Base-by-base conservation (phyloP, 148 eudicot species). In the Euryodendron excelsum region DNA sequence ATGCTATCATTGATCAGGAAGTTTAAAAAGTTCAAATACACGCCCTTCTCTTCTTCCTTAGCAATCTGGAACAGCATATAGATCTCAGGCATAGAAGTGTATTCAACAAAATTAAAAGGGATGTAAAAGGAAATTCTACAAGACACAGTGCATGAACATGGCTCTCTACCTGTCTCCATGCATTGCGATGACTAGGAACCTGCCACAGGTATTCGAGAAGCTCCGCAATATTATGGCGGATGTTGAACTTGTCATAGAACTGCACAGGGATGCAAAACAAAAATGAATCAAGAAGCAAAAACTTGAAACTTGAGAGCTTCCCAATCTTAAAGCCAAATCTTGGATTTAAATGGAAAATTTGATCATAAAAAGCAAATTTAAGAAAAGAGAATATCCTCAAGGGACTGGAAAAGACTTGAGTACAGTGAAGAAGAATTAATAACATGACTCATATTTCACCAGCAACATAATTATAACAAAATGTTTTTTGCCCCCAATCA, bases 221-320 rank as follows among this genome's bases (percentile, higher is more conserved):
- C 76, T 93, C 99, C 17, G 98, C 97, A 44, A 96, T 96, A 85
- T 96, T 93, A 81, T 96, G 99, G 34, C 99, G 93, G 82, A 93
- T 96, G 83, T 96, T 96, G 77, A 96, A 96, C 83, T 96, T 96
- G 88, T 96, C 99, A 76, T 93, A 96, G 86, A 96, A 96, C 99
- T 96, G 95, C 86, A 80, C 13, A 64, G 28, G 58, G 12, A 70
- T 50, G n/a, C 31, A 41, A 25, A 47, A 48, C 31, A 62, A 31
- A 41, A 56, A 65, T 39, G 36, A 78, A 78, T 69, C 61, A 70
- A 45, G 28, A 80, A 69, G 73, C 65, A 61, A 71, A 61, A 14
- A 7, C 63, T 34, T 15, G 20, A 8, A 47, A 12, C 3, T 52
- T 17, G 20, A 52, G n/a, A n/a, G n/a, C n/a, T n/a, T n/a, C n/a